These are phyloP conservation scores for Leptographium galeiforme DNA, from an alignment of 2,329 filamentous ascomycete genomes.

Conservation along the genomic window DNA sequence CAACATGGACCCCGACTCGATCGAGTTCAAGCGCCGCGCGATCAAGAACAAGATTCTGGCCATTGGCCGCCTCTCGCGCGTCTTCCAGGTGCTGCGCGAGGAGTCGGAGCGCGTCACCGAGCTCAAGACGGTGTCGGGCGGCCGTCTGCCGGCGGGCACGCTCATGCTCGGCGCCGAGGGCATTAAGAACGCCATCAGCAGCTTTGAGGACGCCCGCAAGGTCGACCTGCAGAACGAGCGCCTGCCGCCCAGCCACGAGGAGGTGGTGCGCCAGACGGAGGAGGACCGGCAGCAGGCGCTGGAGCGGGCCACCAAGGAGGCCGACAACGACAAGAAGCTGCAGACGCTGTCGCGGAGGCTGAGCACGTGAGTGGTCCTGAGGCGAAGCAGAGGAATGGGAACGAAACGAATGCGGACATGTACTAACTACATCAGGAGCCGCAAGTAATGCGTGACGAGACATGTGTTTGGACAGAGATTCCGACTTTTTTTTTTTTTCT, in stretches of 20 bases:
- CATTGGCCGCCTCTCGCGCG: conserved; percentile 88
- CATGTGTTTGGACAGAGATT: neutral
- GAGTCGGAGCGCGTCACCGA: conserved; percentile 95
- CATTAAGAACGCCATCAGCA: conserved; percentile 96
- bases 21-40: conserved; percentile 85
- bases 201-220: conserved; percentile 92
- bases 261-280: conserved; percentile 72
- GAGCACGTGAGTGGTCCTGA: conserved; percentile 82
- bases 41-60: conserved; percentile 99
- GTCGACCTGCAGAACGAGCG: conserved; percentile 95
- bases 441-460: neutral
- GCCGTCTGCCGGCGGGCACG: conserved; percentile 82
- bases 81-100: conserved; percentile 96
- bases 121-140: conserved; percentile 90
- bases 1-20: conserved; percentile 58
- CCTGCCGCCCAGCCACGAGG: conserved; percentile 81
- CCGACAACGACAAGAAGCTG: conserved; percentile 81
- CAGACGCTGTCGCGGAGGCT: conserved; percentile 80
- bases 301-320: conserved; percentile 73
- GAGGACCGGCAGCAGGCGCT: conserved; percentile 72
- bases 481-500: too few species aligned
- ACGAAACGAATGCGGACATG: too few species aligned
- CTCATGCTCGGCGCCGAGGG: conserved; percentile 97
- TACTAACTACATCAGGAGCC: too few species aligned
- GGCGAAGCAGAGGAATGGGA: too few species aligned